Conservation (phyloP, 441 rosid species). For the Francoa sonchifolia region DNA sequence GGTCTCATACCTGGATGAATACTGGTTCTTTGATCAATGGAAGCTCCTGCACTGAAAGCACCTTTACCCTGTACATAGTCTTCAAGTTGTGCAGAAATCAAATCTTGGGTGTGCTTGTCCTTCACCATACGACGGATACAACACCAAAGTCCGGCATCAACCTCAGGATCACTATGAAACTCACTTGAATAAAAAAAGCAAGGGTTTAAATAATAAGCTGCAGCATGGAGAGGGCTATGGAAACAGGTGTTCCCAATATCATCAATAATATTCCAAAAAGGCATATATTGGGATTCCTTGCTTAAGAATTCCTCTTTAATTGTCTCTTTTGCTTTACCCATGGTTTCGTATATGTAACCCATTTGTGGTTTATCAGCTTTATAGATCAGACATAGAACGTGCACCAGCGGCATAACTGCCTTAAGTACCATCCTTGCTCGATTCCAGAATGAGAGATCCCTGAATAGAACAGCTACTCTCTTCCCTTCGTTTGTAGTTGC, state of each 20-base stretch:
- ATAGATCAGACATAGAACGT: conserved; percentile 19
- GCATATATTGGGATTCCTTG: conserved; percentile 18
- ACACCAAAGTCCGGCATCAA: conserved; percentile 28
- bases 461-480: conserved; percentile 20
- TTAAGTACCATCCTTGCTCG: conserved; percentile 26
- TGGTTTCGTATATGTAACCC: conserved; percentile 41
- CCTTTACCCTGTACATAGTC: conserved; percentile 29
- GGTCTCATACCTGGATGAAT: conserved; percentile 29
- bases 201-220: conserved; percentile 50
- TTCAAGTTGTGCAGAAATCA: conserved; percentile 31
- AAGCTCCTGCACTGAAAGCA: conserved; percentile 35
- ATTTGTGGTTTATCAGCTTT: conserved; percentile 23
- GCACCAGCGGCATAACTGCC: conserved; percentile 30
- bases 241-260: conserved; percentile 38
- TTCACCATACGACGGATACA: conserved; percentile 27
- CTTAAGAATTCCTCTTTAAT: conserved; percentile 19
- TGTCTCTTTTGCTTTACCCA: conserved; percentile 44
- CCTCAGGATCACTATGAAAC: conserved; percentile 36
- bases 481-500: conserved; percentile 19
- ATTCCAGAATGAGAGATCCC: conserved; percentile 33
- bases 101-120: conserved; percentile 14
- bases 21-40: conserved; percentile 17
- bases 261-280: conserved; percentile 45
- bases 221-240: conserved; percentile 53
- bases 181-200: conserved; percentile 31